phyloP scores from a whole-genome alignment of 257 asterid genomes.

The Solanum acaule region DNA sequence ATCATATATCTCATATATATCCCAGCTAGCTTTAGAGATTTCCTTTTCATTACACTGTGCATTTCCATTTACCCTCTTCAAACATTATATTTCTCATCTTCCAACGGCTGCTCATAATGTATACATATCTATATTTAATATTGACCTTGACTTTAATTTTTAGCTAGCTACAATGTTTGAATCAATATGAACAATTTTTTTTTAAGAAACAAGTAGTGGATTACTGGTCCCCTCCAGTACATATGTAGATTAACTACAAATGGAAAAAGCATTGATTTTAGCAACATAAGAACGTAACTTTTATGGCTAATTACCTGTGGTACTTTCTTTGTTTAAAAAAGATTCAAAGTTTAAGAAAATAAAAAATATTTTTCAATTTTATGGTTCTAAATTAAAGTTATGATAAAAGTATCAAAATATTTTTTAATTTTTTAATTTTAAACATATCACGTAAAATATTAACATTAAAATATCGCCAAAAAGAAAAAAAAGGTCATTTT shows the following conservation, averaged over 20 bases:
- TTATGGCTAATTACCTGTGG: not conserved
- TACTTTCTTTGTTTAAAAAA: no score
- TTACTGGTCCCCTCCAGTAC: slow-evolving; percentile 8
- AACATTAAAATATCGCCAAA: no score
- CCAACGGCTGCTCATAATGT: not conserved
- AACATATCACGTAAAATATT: no score
- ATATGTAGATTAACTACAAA: slow-evolving; percentile 1
- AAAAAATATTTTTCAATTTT: no score
- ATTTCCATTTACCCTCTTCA: not conserved
- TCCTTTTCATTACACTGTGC: not conserved
- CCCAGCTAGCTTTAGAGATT: not conserved
- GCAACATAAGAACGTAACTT: slow-evolving; percentile 8
- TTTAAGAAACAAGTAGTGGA: not conserved
- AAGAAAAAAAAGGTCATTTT: no score
- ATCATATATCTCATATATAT: not conserved
- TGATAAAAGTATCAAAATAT: no score
- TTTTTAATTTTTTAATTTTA: no score
- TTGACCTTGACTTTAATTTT: not conserved
- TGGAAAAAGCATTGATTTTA: not conserved
- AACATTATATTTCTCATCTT: not conserved
- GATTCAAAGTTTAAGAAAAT: no score
- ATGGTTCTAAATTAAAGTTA: no score
- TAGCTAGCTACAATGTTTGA: not conserved
- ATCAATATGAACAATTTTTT: not conserved
- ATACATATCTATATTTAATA: not conserved